Base-by-base conservation (phyloP, 1,139 yeast species). In the Candida tetrigidarum region DNA sequence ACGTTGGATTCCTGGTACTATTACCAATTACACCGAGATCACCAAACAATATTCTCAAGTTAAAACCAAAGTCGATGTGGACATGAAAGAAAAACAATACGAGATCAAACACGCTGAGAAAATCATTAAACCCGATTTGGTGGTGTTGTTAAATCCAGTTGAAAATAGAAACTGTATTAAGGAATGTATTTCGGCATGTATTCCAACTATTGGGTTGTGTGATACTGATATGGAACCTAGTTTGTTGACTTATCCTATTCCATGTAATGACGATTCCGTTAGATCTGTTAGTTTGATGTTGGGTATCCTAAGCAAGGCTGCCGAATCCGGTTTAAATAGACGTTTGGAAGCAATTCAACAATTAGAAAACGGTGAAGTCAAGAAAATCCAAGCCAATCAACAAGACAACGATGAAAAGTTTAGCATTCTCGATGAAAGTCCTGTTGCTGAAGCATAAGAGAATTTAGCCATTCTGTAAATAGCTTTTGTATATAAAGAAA, bases 211-310 rank as follows among this genome's bases (percentile, higher is more conserved):
- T 56, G 99, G 97, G 30, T 80, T 93, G 48, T 84, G 95, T 53
- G 99, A 93, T 66, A 90, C 99, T 22, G 93, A 93, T 64, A 84
- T 86, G 66, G 97, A 93, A 62, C 96, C 98, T 15, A 80, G 90
- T 7, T 69, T 86, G 55, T 86, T 93, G 46, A 89, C 97, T 2
- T 93, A 93, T 64, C 96, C 98, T 41, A 88, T 93, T 54, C 98
- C 99, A 20, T 96, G 96, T 51, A 93, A 93, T 60, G 98, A 93
- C 64, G 98, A 92, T 63, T 86, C 96, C n/a, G 71, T 83, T 48
- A 80, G 99, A 62, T 81, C 96, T 11, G 82, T 86, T 4, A 85
- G 87, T 53, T 72, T 93, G 56, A 78, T 93, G 59, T 72, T 83
- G 44, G 97, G 99, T 49, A 84, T 92, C 15, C 74, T 93, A 54